Percentiles rank a stretch among this genome's conserved stretches.
Conservation (phyloP, 2,329 filamentous ascomycete species). For the Domatiomyces catenatus region DNA sequence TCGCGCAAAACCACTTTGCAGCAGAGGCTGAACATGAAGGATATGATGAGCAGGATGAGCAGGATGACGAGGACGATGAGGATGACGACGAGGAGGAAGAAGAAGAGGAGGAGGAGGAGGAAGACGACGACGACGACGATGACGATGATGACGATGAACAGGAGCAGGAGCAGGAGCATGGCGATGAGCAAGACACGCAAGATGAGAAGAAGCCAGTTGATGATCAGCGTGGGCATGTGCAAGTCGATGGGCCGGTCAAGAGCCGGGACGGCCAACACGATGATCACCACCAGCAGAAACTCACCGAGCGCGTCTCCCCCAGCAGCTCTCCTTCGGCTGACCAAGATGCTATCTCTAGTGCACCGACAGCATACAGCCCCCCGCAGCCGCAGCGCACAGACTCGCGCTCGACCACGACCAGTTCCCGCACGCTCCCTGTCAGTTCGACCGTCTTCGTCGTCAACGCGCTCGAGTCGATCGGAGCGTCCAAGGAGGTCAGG, state of each 20-base stretch:
- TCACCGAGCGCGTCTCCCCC: not conserved
- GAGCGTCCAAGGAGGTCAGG: conserved; percentile 76
- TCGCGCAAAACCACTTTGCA: not conserved
- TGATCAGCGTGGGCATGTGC: not conserved
- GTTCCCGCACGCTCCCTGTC: conserved; percentile 46
- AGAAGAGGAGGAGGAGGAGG: not conserved
- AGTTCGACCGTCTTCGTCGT: conserved; percentile 94
- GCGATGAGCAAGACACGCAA: too few relatives aligned
- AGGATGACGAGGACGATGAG: not conserved
- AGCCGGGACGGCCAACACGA: not conserved
- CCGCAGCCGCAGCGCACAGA: conserved; percentile 34
- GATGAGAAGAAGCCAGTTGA: not conserved
- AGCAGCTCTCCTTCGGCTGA: not conserved
- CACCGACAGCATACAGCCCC: not conserved
- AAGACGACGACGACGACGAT: not conserved
- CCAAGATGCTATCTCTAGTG: conserved; percentile 11
- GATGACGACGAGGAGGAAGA: not conserved
- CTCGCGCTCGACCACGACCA: conserved; percentile 45
- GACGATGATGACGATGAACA: not conserved
- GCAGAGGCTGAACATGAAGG: not conserved
- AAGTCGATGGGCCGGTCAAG: not conserved
- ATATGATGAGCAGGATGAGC: not conserved
- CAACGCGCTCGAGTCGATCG: conserved; percentile 82
- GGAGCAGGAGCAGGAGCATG: too few relatives aligned
- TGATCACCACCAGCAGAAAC: too few relatives aligned